A percentile compares a stretch with the other conserved stretches of the same genome.
These are phyloP conservation scores for Ostreobium quekettii DNA, from an alignment of 139 green algal genomes.

Conservation along the genomic window DNA sequence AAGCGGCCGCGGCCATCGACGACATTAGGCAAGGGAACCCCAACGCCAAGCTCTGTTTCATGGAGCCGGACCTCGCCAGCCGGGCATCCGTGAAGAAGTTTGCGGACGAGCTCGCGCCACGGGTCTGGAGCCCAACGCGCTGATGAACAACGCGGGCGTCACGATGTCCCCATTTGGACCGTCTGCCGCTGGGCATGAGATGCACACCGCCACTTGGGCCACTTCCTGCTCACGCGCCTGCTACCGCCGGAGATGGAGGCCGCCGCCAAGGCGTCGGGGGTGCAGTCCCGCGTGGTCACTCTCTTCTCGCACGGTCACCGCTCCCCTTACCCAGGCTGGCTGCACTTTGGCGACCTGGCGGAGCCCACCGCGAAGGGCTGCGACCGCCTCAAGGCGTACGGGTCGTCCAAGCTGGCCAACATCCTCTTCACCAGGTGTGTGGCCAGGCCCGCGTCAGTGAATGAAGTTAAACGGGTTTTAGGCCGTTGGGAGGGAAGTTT, in stretches of 20 bases:
- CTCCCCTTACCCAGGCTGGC: too few relatives aligned
- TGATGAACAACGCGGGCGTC: slow-evolving; percentile 58
- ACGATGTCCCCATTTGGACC: not conserved
- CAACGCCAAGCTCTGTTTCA: slow-evolving; percentile 2
- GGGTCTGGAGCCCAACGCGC: slow-evolving; percentile 32
- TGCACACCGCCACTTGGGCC: slow-evolving; percentile 43
- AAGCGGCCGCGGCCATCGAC: slow-evolving; percentile 31
- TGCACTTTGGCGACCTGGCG: too few relatives aligned
- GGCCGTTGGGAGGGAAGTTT: too few relatives aligned
- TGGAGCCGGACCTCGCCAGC: slow-evolving; percentile 38
- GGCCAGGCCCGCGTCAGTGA: too few relatives aligned
- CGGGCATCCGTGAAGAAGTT: slow-evolving; percentile 35
- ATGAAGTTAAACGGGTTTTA: too few relatives aligned
- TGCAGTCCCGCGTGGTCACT: too few relatives aligned
- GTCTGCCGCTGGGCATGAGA: slow-evolving; percentile 24
- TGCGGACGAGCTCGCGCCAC: slow-evolving; percentile 23
- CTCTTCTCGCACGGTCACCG: too few relatives aligned
- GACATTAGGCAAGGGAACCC: not conserved
- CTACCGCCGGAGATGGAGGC: slow-evolving; percentile 24
- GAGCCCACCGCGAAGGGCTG: too few relatives aligned
- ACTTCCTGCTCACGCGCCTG: slow-evolving; percentile 32
- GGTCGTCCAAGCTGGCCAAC: too few relatives aligned
- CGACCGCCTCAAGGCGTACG: too few relatives aligned
- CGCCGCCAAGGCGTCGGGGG: too few relatives aligned
- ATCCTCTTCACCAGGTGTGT: too few relatives aligned